Percentiles rank a stretch among this genome's conserved stretches.
These are phyloP conservation scores for Claviceps citrina DNA, from an alignment of 2,329 filamentous ascomycete genomes.

Conservation along the genomic window DNA sequence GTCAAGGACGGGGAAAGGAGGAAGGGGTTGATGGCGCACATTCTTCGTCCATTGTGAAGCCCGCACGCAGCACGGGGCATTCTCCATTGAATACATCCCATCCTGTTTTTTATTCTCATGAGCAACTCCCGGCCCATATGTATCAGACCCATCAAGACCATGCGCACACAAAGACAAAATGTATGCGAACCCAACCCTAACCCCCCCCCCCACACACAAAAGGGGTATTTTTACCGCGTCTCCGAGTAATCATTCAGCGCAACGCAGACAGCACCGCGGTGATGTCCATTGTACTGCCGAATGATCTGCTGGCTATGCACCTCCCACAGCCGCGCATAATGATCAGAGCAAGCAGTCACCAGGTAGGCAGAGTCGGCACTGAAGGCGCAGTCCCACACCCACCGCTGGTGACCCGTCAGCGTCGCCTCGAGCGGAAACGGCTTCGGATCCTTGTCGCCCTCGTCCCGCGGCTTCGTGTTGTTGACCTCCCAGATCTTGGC, in stretches of 20 bases:
- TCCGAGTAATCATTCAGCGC: slow-evolving; percentile 76
- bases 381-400: slow-evolving; percentile 97
- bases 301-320: slow-evolving; percentile 76
- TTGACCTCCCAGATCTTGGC: slow-evolving; percentile 89
- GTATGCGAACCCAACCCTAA: too few species aligned
- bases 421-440: slow-evolving; percentile 74
- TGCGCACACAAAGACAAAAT: too few species aligned
- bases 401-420: slow-evolving; percentile 77
- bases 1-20: too few species aligned
- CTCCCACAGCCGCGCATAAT: slow-evolving; percentile 88
- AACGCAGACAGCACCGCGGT: slow-evolving; percentile 81
- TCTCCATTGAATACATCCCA: too few species aligned
- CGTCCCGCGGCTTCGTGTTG: slow-evolving; percentile 43
- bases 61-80: too few species aligned
- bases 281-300: slow-evolving; percentile 87
- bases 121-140: too few species aligned
- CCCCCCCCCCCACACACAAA: too few species aligned
- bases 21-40: too few species aligned
- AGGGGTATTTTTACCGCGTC: slow-evolving; percentile 27
- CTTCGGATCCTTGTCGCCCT: slow-evolving; percentile 26
- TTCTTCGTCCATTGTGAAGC: too few species aligned
- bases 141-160: too few species aligned
- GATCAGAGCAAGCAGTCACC: slow-evolving; percentile 84
- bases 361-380: slow-evolving; percentile 85
- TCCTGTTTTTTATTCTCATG: too few species aligned